Evolutionary conservation across 345 rosid species (phyloP), one percentile per base, ranked within the genome.

Genomic region (Syzygium aromaticum): DNA sequence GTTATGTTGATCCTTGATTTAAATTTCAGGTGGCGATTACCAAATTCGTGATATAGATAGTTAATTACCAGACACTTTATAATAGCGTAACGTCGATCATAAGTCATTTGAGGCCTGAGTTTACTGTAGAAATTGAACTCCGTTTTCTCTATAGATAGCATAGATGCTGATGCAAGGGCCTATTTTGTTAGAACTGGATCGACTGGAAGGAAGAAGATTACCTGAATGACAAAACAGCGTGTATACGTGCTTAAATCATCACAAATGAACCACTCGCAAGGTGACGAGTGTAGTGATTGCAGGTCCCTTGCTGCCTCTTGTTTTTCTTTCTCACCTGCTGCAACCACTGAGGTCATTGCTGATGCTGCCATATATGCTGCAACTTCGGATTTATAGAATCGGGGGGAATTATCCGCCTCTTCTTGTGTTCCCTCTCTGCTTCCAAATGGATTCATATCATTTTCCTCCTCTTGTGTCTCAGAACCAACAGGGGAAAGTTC

Each of bases 191-290:
- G 46, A 57, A n/a, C 40, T 15, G 51, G 87, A 77, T 21, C 28
- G 38, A 83, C 84, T 52, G 86, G 57, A 89, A 53, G 84, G 83
- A 25, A 86, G 52, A 27, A 22, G 25, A 25, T 85, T 86, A 94
- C 98, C 97, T 97, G 99, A 88, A 97, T 94, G 67, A 96, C 98
- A 84, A 97, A 97, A 91, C 91, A 94, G 33, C 98, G 93, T 28
- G 97, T 94, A 67, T 90, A 92, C 27, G 96, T 93, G 89, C 93
- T 92, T 54, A 89, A 77, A 89, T 97, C 98, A 23, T 97, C 99
- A 88, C 99, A 96, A 30, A 95, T 86, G 78, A 96, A 95, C 99
- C 99, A 97, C 87, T 95, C 98, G 84, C 99, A 94, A 86, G 98
- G 98, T 67, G 98, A 93, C 25, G 98, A 95, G 77, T 96, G 95